Base-by-base conservation (phyloP, 805 yeast genomes). In the Kodamaea lidongshanica region DNA sequence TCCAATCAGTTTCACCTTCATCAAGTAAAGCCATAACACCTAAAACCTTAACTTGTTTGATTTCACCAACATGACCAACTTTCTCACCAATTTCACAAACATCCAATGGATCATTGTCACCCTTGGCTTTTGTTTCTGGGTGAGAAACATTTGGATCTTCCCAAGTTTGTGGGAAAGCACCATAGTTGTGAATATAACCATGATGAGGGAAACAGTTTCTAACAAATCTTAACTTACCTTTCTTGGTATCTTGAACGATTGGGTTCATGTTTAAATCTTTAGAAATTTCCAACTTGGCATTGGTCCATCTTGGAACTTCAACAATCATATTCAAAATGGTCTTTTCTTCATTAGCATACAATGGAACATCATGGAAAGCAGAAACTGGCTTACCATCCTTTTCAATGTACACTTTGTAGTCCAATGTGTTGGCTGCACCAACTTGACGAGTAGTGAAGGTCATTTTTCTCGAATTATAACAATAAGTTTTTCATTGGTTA, bases 181-280 rank as follows among this genome's bases (percentile, higher is more conserved):
- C 98, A 60, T 89, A 89, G 71, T 92, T 92, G 70, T 87, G 95
- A 48, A 89, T 89, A 72, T 92, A 89, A 49, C 98, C 98, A 61
- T 92, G 94, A 71, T 84, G 95, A 32, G 98, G 98, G 85, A 89
- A 89, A 61, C 94, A 78, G 76, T 92, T 92, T 70, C 95, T 80
- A 38, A 92, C 97, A 49, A 80, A 92, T 68, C 97, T 79, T 53
- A 87, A 76, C 63, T 86, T 81, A 46, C 96, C 97, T 73, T 92
- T 89, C 72, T 92, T 92, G 55, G 94, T 84, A 65, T 92, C 98
- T 70, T 92, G 98, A 40, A 84, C 70, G 49, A 92, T 92, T 51
- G 98, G 98, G 72, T 92, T 92, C 56, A 87, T 72, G 26, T 74
- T 62, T 47, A 66, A 66, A 50, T 83, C 94, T 67, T 87, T 88